Percentiles rank a stretch among this genome's conserved stretches.
These are phyloP conservation scores for Chloromonas sp. DNA, from an alignment of 163 green algal genomes.

Conservation along the genomic window DNA sequence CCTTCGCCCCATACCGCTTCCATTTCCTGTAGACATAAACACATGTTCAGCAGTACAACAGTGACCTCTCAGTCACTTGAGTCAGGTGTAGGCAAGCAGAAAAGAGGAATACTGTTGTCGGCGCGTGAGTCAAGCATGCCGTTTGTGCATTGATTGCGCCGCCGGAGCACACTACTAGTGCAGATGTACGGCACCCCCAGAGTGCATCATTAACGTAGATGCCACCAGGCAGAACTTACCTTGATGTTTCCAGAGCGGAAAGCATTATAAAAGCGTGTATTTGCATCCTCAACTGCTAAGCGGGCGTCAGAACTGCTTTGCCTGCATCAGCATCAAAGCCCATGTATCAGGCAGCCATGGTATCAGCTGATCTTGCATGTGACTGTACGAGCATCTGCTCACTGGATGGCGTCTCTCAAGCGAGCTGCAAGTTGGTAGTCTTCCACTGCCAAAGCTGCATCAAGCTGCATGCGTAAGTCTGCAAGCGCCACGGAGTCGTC, in stretches of 20 bases:
- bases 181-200: neutral
- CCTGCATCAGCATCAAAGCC: neutral
- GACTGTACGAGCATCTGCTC: conserved; percentile 1
- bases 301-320: conserved; percentile 26
- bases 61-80: too few species aligned
- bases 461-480: conserved; percentile 44
- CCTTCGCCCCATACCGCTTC: conserved; percentile 66
- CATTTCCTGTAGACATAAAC: conserved; percentile 59
- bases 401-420: conserved; percentile 70
- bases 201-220: neutral
- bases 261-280: conserved; percentile 74
- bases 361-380: conserved; percentile 7
- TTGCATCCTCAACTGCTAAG: conserved; percentile 77
- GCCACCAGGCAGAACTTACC: neutral
- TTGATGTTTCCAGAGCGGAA: conserved; percentile 52
- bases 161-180: neutral
- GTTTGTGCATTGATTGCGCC: neutral
- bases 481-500: neutral
- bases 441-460: conserved; percentile 59
- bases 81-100: too few species aligned
- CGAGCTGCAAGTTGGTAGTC: conserved; percentile 67
- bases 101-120: too few species aligned
- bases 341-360: neutral
- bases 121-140: too few species aligned
- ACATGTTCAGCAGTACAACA: neutral